Evolutionary conservation across 1,284 basidiomycete species (phyloP).

Genomic region (Ustilago vetiveriae): DNA sequence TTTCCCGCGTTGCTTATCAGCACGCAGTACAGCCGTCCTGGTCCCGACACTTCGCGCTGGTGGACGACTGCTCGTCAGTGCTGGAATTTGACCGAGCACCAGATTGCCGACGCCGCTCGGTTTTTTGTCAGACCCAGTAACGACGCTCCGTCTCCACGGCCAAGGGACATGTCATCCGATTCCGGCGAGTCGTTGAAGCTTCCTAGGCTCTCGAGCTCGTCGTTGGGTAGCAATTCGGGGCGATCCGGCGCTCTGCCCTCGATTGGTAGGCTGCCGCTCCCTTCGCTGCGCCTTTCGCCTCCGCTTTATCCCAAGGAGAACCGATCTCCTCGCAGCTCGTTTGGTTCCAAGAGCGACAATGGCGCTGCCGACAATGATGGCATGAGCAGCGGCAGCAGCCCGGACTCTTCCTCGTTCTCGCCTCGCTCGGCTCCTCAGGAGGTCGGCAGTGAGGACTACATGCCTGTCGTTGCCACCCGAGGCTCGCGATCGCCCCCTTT

Average conservation of each 20-base stretch:
- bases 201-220: conserved; percentile 34
- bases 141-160: conserved; percentile 37
- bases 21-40: conserved; percentile 44
- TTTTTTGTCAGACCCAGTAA: conserved; percentile 45
- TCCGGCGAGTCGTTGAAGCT: conserved; percentile 25
- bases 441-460: conserved; percentile 23
- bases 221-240: conserved; percentile 7
- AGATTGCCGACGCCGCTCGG: conserved; percentile 35
- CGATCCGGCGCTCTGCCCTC: conserved; percentile 26
- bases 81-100: conserved; percentile 43
- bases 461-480: conserved; percentile 21
- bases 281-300: conserved; percentile 41
- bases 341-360: conserved; percentile 35
- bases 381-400: conserved; percentile 39
- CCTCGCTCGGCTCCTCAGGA: conserved; percentile 35
- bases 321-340: conserved; percentile 31
- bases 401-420: conserved; percentile 31
- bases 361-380: conserved; percentile 20
- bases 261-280: conserved; percentile 32
- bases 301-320: conserved; percentile 14
- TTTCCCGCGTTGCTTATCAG: conserved; percentile 45
- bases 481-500: conserved; percentile 24
- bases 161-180: neutral
- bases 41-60: conserved; percentile 39
- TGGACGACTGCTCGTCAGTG: conserved; percentile 48